Percentiles rank a stretch among this genome's conserved stretches.
phyloP scores from a whole-genome alignment of 768 basidiomycete genomes.

The Lactifluus subvellereus region DNA sequence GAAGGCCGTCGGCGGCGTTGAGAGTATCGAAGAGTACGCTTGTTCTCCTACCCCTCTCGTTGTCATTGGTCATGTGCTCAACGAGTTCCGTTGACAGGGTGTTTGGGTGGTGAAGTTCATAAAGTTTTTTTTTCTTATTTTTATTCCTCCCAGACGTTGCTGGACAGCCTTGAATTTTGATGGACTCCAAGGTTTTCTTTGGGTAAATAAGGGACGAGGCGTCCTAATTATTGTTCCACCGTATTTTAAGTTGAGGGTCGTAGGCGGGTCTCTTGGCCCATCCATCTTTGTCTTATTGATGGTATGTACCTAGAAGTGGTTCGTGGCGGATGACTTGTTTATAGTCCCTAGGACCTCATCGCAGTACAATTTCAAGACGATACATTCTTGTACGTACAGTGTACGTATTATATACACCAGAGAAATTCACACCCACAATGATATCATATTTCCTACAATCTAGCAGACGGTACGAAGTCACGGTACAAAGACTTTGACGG shows the following conservation, averaged over 20 bases:
- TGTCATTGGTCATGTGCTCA: background rate
- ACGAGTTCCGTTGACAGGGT: background rate
- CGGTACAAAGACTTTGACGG: too few relatives aligned
- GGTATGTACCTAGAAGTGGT: background rate
- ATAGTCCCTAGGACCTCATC: background rate
- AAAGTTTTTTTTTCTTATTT: background rate
- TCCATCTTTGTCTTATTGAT: background rate
- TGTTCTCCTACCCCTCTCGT: background rate
- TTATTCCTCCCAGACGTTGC: background rate
- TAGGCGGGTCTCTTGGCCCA: background rate
- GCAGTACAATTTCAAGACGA: background rate
- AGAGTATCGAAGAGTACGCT: conserved; percentile 24
- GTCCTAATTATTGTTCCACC: background rate
- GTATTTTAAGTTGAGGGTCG: background rate
- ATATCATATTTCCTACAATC: too few relatives aligned
- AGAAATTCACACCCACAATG: background rate
- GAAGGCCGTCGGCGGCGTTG: conserved; percentile 26
- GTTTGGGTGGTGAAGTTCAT: conserved; percentile 2
- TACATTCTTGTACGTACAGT: background rate
- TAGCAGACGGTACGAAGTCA: too few relatives aligned
- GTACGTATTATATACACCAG: background rate
- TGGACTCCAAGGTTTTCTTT: background rate
- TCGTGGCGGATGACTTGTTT: background rate
- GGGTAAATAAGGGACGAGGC: background rate
- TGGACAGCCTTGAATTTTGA: background rate